Evolutionary conservation across 1,284 basidiomycete species (phyloP).

Genomic region (Leccinum insolens): DNA sequence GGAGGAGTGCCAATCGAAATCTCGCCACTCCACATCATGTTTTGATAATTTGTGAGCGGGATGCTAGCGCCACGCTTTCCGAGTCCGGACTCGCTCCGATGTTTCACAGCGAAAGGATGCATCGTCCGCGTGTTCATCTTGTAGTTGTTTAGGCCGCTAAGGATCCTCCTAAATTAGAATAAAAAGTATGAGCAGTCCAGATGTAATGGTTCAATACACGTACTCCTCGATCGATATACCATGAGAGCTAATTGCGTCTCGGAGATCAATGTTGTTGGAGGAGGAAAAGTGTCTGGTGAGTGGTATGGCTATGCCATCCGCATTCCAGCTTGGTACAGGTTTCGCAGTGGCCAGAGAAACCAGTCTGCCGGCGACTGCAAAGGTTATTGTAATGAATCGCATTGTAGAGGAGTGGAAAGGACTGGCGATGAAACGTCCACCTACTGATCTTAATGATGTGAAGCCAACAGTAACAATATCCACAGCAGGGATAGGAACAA

Average conservation of each 20-base stretch:
- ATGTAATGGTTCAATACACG: neutral
- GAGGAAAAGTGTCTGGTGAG: neutral
- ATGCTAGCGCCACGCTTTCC: neutral
- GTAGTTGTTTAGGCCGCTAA: neutral
- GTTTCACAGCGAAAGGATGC: neutral
- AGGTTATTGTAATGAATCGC: too few relatives aligned
- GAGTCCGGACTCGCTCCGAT: neutral
- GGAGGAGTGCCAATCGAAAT: neutral
- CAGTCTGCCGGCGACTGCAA: too few relatives aligned
- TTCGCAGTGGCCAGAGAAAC: too few relatives aligned
- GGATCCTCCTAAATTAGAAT: neutral
- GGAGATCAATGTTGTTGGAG: neutral
- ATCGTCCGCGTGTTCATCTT: neutral
- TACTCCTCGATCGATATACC: neutral
- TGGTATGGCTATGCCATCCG: neutral
- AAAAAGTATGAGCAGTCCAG: neutral
- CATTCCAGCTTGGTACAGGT: too few relatives aligned
- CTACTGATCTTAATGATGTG: too few relatives aligned
- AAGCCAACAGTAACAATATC: too few relatives aligned
- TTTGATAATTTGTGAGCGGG: neutral
- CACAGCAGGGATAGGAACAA: too few relatives aligned
- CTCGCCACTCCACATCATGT: neutral
- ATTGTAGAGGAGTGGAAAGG: too few relatives aligned
- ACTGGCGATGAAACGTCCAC: too few relatives aligned
- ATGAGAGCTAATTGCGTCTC: neutral